Evolutionary conservation across 805 yeast species (phyloP), one percentile per base, ranked within the genome.

Genomic region (Kodamaea fukazawae): DNA sequence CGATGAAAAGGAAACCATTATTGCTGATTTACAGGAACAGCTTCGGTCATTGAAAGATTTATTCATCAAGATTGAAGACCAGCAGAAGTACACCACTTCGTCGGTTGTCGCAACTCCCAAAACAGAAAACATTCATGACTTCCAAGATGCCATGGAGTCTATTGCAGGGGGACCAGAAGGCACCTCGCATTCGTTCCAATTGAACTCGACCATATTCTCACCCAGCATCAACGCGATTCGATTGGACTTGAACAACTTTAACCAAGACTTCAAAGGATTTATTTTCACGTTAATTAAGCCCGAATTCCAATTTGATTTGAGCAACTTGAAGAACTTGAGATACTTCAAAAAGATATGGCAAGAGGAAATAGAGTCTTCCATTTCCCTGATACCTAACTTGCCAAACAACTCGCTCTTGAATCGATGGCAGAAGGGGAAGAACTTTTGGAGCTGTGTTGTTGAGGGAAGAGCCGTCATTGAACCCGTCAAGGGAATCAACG

Each of bases 401-500:
- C 84, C 90, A 1, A 73, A 83, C 78, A 72, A 81, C 41, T 77
- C 64, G 38, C 54, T 69, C 36, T 60, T 69, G 33, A 67, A 59
- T 46, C 51, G 73, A 43, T 69, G 71, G 71, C 64, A 57, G 40
- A 66, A 64, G 51, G 71, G 69, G 3, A 66, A 64, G 46, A 53
- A 79, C 9, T 73, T 90, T 40, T 68, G 89, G 70, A 61, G 71
- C 33, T 74, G 81, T 12, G 71, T 91, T 46, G 75, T 85, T 23
- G 96, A 89, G 37, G 95, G 95, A 3, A 73, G 83, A 32, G 88
- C 87, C 4, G 71, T 79, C 3, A 81, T 91, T 29, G 96, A 89
- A 60, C 99, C 99, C 0, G 76, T 90, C 7, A 78, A 87, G 37
- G 90, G 91, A 0, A 73, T 83, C 29, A 89, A 90, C 53, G 95